Base-by-base conservation (phyloP, 1,284 basidiomycete species). In the Chondrostereum purpureum region DNA sequence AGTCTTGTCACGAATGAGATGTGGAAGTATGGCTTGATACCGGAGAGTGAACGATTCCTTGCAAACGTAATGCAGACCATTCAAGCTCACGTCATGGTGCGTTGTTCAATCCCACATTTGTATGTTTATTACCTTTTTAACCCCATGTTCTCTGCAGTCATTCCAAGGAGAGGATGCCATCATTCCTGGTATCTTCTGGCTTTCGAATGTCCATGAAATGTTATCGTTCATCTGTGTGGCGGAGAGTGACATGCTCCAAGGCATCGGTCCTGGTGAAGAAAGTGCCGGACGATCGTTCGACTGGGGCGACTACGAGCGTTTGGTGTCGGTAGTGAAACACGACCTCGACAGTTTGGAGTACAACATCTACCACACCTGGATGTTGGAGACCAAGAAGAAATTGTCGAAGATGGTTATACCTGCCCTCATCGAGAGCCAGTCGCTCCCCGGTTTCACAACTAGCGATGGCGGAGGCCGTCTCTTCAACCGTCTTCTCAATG, bases 281-380 rank as follows among this genome's bases (percentile, higher is more conserved):
- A 87, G 88, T 42, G 78, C 88, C 20, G 87, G 92, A 6, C 84
- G 92, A 37, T 82, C 91, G 38, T 95, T 98, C 63, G 92, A 98
- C 62, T 99, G 95, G 93, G 84, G 87, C 50, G 92, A 94, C 61
- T 99, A 99, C 62, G 95, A 98, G 66, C 83, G 92, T 20, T 77
- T 99, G 18, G 93, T 99, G 14, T 88, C 88, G 14, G 92, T 99
- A 52, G 96, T 99, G 64, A 98, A 98, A 67, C 95, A 99, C 60
- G 96, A 99, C 63, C 78, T 99, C 38, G 96, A 99, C 68, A 94
- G 90, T 54, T 73, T 99, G 57, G 95, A 99, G 69, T 99, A 98
- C 72, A 99, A 99, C 73, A 96, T 99, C 66, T 99, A 98, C 64
- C 95, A 99, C 66, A 98, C 95, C 0, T 97, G 92, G 90, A 99